Percentiles rank a stretch among this genome's conserved stretches.
phyloP scores from a whole-genome alignment of 148 eudicot genomes.

The Diospyros lotus region DNA sequence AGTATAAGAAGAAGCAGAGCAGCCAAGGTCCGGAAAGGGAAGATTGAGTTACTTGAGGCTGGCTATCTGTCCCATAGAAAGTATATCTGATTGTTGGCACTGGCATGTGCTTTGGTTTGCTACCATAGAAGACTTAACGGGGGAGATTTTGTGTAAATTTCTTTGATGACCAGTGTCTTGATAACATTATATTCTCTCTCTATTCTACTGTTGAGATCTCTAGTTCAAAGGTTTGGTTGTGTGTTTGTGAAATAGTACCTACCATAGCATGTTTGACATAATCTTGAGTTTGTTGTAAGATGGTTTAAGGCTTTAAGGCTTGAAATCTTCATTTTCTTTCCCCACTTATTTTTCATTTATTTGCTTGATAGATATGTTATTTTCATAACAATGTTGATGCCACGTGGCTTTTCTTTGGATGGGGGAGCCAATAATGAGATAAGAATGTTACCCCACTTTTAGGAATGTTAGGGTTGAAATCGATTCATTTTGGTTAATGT shows the following conservation, averaged over 20 bases:
- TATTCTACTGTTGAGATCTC: not conserved
- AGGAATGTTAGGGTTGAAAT: no score
- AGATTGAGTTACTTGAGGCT: not conserved
- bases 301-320: conserved; percentile 3
- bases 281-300: conserved; percentile 2
- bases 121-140: not conserved
- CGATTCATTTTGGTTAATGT: no score
- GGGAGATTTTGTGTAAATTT: conserved; percentile 8
- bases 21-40: not conserved
- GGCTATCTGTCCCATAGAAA: not conserved
- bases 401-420: no score
- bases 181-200: not conserved
- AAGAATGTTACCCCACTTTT: no score
- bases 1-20: not conserved
- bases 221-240: conserved; percentile 9
- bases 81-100: conserved; percentile 5
- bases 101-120: conserved; percentile 7
- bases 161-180: not conserved
- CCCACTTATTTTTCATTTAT: no score
- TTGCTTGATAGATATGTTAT: no score
- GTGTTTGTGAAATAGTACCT: not conserved
- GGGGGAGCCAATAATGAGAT: no score
- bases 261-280: not conserved
- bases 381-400: no score
- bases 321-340: not conserved